Conservation (phyloP, 2,329 filamentous ascomycete genomes). For the Botryotinia convoluta region DNA sequence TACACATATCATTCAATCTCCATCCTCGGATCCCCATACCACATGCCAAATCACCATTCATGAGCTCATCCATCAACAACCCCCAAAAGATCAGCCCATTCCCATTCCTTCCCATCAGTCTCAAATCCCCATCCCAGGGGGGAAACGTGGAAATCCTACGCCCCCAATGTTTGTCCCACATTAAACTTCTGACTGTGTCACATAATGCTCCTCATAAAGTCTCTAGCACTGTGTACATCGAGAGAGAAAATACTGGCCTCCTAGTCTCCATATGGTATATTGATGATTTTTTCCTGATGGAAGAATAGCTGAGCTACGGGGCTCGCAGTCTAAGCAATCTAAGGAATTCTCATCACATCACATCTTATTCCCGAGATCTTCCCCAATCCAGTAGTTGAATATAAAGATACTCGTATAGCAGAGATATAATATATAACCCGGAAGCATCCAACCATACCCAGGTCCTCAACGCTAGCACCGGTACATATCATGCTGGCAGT, state of each 20-base stretch:
- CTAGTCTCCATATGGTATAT: neutral
- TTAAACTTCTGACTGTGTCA: neutral
- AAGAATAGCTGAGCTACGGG: neutral
- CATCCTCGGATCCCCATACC: neutral
- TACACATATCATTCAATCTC: too few species aligned
- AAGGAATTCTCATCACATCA: neutral
- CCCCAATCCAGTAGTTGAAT: neutral
- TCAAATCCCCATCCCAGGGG: neutral
- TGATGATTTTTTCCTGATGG: neutral
- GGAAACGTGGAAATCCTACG: neutral
- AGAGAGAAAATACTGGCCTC: neutral
- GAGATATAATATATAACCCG: neutral
- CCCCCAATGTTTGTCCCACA: neutral
- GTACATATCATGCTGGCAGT: slow-evolving; percentile 1
- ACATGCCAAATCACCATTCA: neutral
- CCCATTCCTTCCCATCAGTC: neutral
- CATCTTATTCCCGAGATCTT: neutral
- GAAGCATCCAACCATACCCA: neutral
- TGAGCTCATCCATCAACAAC: neutral
- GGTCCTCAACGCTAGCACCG: neutral
- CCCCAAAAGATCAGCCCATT: neutral
- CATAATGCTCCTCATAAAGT: neutral
- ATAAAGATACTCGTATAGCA: neutral
- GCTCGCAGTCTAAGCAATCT: neutral
- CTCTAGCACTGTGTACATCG: neutral